Evolutionary conservation across 495 filamentous ascomycete genomes (phyloP), one percentile per base, ranked within the genome.

Genomic region (Sordaria brevicollis): DNA sequence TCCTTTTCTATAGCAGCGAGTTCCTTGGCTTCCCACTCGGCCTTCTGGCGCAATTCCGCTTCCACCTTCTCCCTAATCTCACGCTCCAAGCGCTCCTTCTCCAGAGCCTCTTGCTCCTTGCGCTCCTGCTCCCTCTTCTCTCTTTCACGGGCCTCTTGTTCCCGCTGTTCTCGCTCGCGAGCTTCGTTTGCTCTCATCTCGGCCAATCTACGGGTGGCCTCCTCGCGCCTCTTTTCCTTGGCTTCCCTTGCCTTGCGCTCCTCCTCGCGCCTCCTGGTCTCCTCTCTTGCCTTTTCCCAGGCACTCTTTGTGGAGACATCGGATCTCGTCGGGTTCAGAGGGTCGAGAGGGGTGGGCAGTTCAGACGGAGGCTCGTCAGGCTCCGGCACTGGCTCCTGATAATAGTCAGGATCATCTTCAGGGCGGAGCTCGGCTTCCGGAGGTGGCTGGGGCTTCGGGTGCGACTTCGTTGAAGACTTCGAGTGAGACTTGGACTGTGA

Each of bases 251-350:
- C 79, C 68, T 89, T 90, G 13, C 84, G 82, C 73, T 89, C 88
- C 68, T 90, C 88, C 69, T 89, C 88, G 65, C 83, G 83, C 65
- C 82, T 83, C 37, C 84, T 80, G 62, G 86, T 88, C 72, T 94
- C 92, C 76, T 93, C 90, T 68, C 87, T 81, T 3, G 89, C 91
- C 71, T 85, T 90, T 73, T 93, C 89, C 89, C 89, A 91, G 9
- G 85, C 84, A 9, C 82, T 85, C 69, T 82, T 86, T 29, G 75
- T 79, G 65, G 78, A 31, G 0, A 62, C 74, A 10, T 77, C 71
- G 25, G 70, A 31, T 65, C 71, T 77, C 21, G 71, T 70, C 5
- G 69, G 66, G 7, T 65, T 74, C 25, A 7, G 11, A 17, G 49
- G 71, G 74, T 66, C 65, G 70, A 67, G 76, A 72, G 83, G 78